Base-by-base conservation (phyloP, 306 rosid species). In the Quercus dentata region DNA sequence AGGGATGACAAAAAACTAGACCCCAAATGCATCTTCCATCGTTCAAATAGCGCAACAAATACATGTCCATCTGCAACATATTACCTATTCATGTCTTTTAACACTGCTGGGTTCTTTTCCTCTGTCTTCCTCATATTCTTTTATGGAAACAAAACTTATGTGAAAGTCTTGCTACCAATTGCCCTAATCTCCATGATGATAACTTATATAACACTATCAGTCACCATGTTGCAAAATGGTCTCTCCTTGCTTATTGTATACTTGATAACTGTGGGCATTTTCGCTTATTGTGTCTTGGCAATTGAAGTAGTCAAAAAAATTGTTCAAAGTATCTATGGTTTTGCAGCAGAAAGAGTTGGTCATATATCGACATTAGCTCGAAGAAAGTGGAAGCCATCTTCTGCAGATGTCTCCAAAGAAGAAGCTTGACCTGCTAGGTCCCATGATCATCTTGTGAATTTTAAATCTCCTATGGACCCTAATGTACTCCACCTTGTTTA, bases 81-180 rank as follows among this genome's bases (percentile, higher is more conserved):
- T 71, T 76, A 76, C 55, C 46, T 76, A 1, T 76, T 76, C 61
- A 76, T 76, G 73, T 62, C 62, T 49, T 76, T 76, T 72, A 76
- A 76, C 72, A 76, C 79, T 12, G 20, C 79, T 0, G 72, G 79
- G 27, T 62, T 76, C 41, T 76, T 62, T 6, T 57, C 72, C 8
- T 31, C 73, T 5, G 28, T 46, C 28, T 27, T 76, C 30, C 79
- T 76, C 61, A 76, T 76, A 15, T 63, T 76, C 72, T 62, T 76
- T 55, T 76, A 6, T 58, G 19, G 44, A 19, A 76, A 46, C 8
- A 65, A 20, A 55, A 61, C 79, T 3, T 62, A 8, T 44, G 72
- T 46, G 28, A 25, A 33, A 46, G 72, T 75, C 25, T 63, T 76
- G 23, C 72, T 62, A 27, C 79, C 72, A 3, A 41, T 49, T 76